Percentiles rank a stretch among this genome's conserved stretches.
Conservation (phyloP, 306 rosid species). For the Hippophae gyantsensis region DNA sequence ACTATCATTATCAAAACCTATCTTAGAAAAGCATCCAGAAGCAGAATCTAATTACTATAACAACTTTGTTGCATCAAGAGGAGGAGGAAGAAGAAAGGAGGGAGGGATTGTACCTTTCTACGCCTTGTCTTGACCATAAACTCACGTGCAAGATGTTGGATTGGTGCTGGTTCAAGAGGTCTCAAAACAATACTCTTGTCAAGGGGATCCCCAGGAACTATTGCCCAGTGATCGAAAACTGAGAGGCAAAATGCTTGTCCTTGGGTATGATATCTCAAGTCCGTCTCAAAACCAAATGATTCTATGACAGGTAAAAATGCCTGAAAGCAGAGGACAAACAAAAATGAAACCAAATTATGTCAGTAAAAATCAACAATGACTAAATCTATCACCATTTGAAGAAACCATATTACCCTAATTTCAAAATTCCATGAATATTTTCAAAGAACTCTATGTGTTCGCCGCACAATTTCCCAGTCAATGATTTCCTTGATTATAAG, state of each 20-base stretch:
- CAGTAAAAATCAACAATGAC: background rate
- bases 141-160: slow-evolving; percentile 97
- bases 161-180: slow-evolving; percentile 96
- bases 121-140: slow-evolving; percentile 99
- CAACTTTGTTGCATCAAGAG: background rate
- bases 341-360: background rate
- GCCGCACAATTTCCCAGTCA: too few species aligned
- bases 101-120: slow-evolving; percentile 55
- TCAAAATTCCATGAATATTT: too few species aligned
- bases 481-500: too few species aligned
- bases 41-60: background rate
- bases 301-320: slow-evolving; percentile 95
- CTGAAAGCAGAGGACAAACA: slow-evolving; percentile 32
- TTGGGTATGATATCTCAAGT: slow-evolving; percentile 93
- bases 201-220: slow-evolving; percentile 97
- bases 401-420: too few species aligned
- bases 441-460: too few species aligned
- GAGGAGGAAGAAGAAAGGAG: slow-evolving; percentile 1
- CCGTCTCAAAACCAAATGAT: slow-evolving; percentile 96
- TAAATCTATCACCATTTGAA: too few species aligned
- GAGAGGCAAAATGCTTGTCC: slow-evolving; percentile 93
- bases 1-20: too few species aligned
- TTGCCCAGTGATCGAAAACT: slow-evolving; percentile 95
- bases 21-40: background rate
- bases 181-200: slow-evolving; percentile 92